These are phyloP conservation scores for Pyrenochaeta sp. DNA, from an alignment of 2,329 filamentous ascomycete genomes.

Conservation along the genomic window DNA sequence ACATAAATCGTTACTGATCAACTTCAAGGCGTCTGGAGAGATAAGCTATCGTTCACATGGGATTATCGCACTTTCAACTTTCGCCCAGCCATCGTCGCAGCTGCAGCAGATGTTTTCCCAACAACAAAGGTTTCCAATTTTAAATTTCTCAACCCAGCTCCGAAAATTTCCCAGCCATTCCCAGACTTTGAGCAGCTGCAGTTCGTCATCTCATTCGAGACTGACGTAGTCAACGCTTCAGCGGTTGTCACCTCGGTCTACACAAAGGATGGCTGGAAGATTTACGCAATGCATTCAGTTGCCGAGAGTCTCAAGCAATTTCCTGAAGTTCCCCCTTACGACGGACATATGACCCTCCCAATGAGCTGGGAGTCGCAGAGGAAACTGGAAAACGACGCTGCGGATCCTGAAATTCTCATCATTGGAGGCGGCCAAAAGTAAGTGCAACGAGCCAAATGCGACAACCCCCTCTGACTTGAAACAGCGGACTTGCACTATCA, in stretches of 20 bases:
- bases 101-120: conserved; percentile 10
- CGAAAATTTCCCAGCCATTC: conserved; percentile 11
- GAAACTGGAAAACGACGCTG: conserved; percentile 5
- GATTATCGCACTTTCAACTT: conserved; percentile 15
- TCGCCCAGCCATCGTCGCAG: conserved; percentile 7
- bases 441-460: no score
- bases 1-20: background rate
- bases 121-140: no score
- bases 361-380: conserved; percentile 15
- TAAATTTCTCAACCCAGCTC: no score
- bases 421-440: conserved; percentile 31
- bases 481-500: conserved; percentile 11
- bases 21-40: conserved; percentile 7
- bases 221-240: conserved; percentile 10
- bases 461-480: no score
- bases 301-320: conserved; percentile 10
- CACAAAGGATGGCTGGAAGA: conserved; percentile 14
- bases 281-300: conserved; percentile 12
- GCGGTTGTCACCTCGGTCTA: conserved; percentile 10
- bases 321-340: conserved; percentile 7
- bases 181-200: conserved; percentile 8
- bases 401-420: conserved; percentile 18
- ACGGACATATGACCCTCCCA: conserved; percentile 11
- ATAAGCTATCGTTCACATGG: conserved; percentile 14
- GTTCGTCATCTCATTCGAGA: conserved; percentile 13